phyloP scores from a whole-genome alignment of 1,284 basidiomycete species.

The Sporisorium iseilematis-ciliati region DNA sequence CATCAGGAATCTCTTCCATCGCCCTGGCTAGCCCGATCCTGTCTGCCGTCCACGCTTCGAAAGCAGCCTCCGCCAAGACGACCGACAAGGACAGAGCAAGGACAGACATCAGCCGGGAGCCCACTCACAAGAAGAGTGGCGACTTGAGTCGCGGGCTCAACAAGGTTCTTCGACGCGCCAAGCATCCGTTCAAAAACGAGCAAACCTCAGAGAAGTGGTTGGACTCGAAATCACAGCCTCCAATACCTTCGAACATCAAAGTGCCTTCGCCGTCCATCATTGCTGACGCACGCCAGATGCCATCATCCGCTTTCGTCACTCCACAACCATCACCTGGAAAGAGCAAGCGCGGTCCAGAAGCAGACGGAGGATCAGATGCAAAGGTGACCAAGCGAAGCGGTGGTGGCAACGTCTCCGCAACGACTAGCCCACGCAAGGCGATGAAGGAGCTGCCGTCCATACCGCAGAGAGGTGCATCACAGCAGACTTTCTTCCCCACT shows the following conservation, averaged over 20 bases:
- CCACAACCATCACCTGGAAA: conserved; percentile 17
- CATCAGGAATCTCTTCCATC: conserved; percentile 6
- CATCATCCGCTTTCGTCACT: neutral
- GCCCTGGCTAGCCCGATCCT: conserved; percentile 21
- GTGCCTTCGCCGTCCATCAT: conserved; percentile 2
- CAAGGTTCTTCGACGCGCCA: conserved; percentile 32
- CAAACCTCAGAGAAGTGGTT: neutral
- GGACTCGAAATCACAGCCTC: neutral
- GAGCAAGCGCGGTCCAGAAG: conserved; percentile 12
- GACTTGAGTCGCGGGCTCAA: conserved; percentile 32
- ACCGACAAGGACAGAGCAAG: neutral
- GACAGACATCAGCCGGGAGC: neutral
- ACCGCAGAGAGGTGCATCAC: conserved; percentile 35
- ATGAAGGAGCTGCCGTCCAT: conserved; percentile 37
- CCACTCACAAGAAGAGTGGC: neutral
- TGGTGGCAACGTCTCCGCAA: neutral
- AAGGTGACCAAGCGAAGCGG: conserved; percentile 19
- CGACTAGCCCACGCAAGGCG: conserved; percentile 8
- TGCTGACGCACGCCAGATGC: neutral
- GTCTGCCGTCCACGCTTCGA: conserved; percentile 19
- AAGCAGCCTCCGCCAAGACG: neutral
- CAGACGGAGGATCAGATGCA: neutral
- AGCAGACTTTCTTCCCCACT: conserved; percentile 12
- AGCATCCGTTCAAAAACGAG: conserved; percentile 21
- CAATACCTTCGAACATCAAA: conserved; percentile 6